phyloP scores from a whole-genome alignment of 768 basidiomycete species.

The Phylloporus rhodoxanthus region DNA sequence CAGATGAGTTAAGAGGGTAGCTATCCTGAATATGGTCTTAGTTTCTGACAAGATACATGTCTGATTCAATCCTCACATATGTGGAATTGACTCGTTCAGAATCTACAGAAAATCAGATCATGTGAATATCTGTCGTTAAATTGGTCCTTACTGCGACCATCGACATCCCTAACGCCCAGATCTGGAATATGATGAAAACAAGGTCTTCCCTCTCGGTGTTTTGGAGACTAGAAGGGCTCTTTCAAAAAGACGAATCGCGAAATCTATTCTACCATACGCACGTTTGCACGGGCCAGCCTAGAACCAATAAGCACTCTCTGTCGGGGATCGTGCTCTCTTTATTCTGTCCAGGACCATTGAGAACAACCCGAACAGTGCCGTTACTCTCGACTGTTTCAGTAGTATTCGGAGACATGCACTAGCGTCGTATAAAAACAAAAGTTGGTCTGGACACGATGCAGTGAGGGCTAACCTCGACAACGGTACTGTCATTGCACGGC shows the following conservation, averaged over 20 bases:
- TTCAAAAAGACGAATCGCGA: neutral
- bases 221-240: conserved; percentile 41
- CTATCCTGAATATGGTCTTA: conserved; percentile 35
- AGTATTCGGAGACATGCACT: conserved; percentile 15
- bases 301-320: conserved; percentile 47
- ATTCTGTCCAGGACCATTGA: conserved; percentile 33
- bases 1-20: conserved; percentile 67
- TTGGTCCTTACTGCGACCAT: conserved; percentile 44
- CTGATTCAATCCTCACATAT: conserved; percentile 36
- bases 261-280: conserved; percentile 32
- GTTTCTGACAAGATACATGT: neutral
- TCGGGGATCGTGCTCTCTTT: conserved; percentile 37
- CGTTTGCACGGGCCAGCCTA: conserved; percentile 69
- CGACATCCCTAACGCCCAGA: conserved; percentile 79
- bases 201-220: conserved; percentile 76
- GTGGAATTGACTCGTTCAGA: conserved; percentile 76
- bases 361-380: conserved; percentile 19
- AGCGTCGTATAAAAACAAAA: conserved; percentile 3
- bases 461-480: conserved; percentile 2
- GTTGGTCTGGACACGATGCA: neutral
- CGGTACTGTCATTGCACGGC: neutral
- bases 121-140: conserved; percentile 16
- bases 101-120: conserved; percentile 17
- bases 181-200: conserved; percentile 70
- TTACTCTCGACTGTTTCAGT: conserved; percentile 26